phyloP scores from a whole-genome alignment of 139 green algal species.

The Chlorella ohadii region DNA sequence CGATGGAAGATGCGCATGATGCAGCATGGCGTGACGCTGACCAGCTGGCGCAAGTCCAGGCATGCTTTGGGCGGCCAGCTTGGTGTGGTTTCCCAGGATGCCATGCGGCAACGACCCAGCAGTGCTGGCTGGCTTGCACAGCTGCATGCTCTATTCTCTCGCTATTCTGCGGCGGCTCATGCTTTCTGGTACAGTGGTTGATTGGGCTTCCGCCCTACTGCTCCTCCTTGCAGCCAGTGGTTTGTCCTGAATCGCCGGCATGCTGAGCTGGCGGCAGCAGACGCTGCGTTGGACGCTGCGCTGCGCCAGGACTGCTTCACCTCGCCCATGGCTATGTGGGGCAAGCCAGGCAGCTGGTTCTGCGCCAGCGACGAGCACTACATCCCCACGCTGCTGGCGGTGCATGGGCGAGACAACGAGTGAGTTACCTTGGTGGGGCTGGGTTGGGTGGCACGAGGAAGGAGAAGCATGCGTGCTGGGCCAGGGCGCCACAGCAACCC shows the following conservation, averaged over 20 bases:
- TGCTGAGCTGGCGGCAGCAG: slow-evolving; percentile 17
- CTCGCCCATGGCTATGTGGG: background rate
- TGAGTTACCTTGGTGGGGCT: background rate
- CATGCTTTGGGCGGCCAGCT: background rate
- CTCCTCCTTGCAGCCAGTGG: slow-evolving; percentile 7
- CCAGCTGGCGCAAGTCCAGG: slow-evolving; percentile 13
- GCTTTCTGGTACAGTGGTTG: no score
- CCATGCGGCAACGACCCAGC: no score
- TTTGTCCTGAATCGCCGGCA: slow-evolving; percentile 40
- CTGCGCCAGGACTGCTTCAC: slow-evolving; percentile 31
- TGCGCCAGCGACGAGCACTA: slow-evolving; percentile 53
- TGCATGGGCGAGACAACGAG: slow-evolving; percentile 36
- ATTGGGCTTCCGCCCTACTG: background rate
- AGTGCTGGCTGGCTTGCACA: no score
- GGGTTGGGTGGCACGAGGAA: no score
- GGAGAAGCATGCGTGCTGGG: no score
- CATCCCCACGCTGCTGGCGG: slow-evolving; percentile 50
- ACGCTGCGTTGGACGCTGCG: slow-evolving; percentile 29
- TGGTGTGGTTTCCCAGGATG: no score
- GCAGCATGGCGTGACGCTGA: background rate
- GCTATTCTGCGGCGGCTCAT: no score
- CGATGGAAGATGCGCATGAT: slow-evolving; percentile 19
- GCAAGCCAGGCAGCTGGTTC: slow-evolving; percentile 8
- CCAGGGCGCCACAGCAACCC: no score
- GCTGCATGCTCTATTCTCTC: no score